A percentile compares a stretch with the other conserved stretches of the same genome.
phyloP scores from a whole-genome alignment of 306 rosid species.

The Casuarina equisetifolia region DNA sequence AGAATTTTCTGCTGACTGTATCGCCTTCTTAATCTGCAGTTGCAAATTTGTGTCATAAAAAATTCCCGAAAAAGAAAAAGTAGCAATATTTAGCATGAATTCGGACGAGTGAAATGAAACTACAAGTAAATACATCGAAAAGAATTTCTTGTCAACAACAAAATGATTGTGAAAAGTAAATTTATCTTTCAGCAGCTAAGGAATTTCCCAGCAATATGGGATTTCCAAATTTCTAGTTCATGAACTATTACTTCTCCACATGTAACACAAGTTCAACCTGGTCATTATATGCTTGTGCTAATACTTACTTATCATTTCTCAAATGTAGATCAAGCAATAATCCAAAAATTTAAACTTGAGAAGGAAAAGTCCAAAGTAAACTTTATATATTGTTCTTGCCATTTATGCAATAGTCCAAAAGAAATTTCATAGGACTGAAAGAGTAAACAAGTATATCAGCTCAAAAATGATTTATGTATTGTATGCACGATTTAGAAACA shows the following conservation, averaged over 20 bases:
- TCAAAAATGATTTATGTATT: neutral
- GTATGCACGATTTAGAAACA: neutral
- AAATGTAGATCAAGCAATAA: neutral
- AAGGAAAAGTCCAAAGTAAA: neutral
- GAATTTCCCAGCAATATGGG: neutral
- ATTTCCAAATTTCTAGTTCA: neutral
- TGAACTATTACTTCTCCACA: neutral
- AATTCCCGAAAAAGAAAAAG: neutral
- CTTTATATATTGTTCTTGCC: neutral
- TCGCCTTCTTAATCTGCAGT: slow-evolving; percentile 66
- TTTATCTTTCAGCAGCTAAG: neutral
- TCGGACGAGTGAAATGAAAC: slow-evolving; percentile 6
- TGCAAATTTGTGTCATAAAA: slow-evolving; percentile 30
- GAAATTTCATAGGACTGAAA: neutral
- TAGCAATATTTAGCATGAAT: neutral
- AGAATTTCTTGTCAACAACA: slow-evolving; percentile 3
- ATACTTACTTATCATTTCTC: neutral
- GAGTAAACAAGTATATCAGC: neutral
- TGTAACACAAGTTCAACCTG: neutral
- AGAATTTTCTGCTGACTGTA: slow-evolving; percentile 57
- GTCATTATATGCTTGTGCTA: neutral
- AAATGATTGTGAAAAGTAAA: neutral
- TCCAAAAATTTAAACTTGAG: neutral
- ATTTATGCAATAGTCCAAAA: neutral
- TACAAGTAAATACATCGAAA: neutral